Percentiles rank a stretch among this genome's conserved stretches.
phyloP scores from a whole-genome alignment of 192 early-diverging fungal genomes.

The Oehlia diaphana region DNA sequence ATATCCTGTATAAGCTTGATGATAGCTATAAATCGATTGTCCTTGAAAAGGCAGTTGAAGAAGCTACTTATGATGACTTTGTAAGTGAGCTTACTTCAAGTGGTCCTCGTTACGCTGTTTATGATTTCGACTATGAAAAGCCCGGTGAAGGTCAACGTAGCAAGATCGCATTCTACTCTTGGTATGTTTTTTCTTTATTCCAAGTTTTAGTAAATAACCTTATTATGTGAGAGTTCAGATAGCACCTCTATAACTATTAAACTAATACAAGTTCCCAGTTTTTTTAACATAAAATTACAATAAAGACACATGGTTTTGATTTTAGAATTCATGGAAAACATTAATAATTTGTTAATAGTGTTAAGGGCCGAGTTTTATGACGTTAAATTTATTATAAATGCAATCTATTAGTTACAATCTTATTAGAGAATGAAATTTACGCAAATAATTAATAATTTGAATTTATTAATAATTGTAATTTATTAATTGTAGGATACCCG shows the following conservation, averaged over 20 bases:
- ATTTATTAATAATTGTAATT: not conserved
- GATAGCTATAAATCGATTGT: conserved; percentile 67
- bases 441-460: not conserved
- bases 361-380: too few species aligned
- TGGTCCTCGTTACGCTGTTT: conserved; percentile 85
- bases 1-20: conserved; percentile 81
- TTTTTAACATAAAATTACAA: too few species aligned
- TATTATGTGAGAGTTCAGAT: too few species aligned
- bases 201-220: not conserved
- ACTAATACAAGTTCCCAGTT: too few species aligned
- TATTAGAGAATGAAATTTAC: too few species aligned
- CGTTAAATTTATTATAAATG: too few species aligned
- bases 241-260: too few species aligned
- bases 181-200: conserved; percentile 50
- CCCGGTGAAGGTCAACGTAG: conserved; percentile 67
- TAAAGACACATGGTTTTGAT: too few species aligned
- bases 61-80: conserved; percentile 69
- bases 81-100: conserved; percentile 57
- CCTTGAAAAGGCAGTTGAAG: conserved; percentile 57
- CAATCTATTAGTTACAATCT: too few species aligned
- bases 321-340: too few species aligned
- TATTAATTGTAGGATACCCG: conserved; percentile 65
- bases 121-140: conserved; percentile 80
- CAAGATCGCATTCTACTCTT: conserved; percentile 86
- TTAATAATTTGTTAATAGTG: too few species aligned